A percentile compares a stretch with the other conserved stretches of the same genome.
Conservation (phyloP, 768 basidiomycete genomes). For the Russula griseocarnosa region DNA sequence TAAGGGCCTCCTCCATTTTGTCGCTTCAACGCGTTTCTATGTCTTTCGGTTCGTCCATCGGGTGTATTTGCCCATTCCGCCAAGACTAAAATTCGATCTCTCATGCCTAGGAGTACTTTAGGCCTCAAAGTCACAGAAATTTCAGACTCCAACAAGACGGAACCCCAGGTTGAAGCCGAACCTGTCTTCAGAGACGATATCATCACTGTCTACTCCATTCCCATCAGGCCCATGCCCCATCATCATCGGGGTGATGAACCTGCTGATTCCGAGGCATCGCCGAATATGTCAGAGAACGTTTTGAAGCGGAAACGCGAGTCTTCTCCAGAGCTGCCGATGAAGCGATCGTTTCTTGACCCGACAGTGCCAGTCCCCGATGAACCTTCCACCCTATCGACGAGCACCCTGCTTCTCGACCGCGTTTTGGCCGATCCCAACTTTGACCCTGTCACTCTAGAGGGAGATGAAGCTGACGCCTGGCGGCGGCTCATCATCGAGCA, state of each 20-base stretch:
- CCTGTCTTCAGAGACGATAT: constrained; percentile 61
- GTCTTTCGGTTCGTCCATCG: constrained; percentile 53
- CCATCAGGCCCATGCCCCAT: constrained; percentile 35
- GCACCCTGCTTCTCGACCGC: constrained; percentile 29
- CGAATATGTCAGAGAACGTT: constrained; percentile 22
- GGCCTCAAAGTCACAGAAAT: constrained; percentile 46
- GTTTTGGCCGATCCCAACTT: constrained; percentile 32
- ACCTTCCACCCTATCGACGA: background rate
- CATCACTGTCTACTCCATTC: constrained; percentile 60
- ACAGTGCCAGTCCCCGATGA: background rate
- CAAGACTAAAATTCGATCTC: background rate
- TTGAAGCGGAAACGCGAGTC: constrained; percentile 34
- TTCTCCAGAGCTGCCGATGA: constrained; percentile 29
- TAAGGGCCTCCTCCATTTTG: constrained; percentile 59
- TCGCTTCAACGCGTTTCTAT: constrained; percentile 69
- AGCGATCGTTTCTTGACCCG: constrained; percentile 24
- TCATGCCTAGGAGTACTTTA: constrained; percentile 46
- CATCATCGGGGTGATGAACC: background rate
- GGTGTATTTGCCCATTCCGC: background rate
- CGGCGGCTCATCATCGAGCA: constrained; percentile 45
- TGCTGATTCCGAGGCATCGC: background rate
- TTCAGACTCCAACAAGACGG: constrained; percentile 30
- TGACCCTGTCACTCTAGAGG: constrained; percentile 37
- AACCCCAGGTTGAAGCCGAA: constrained; percentile 32
- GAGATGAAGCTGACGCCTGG: constrained; percentile 52